Evolutionary conservation across 2,329 filamentous ascomycete species (phyloP).

Genomic region (Talaromyces funiculosus): DNA sequence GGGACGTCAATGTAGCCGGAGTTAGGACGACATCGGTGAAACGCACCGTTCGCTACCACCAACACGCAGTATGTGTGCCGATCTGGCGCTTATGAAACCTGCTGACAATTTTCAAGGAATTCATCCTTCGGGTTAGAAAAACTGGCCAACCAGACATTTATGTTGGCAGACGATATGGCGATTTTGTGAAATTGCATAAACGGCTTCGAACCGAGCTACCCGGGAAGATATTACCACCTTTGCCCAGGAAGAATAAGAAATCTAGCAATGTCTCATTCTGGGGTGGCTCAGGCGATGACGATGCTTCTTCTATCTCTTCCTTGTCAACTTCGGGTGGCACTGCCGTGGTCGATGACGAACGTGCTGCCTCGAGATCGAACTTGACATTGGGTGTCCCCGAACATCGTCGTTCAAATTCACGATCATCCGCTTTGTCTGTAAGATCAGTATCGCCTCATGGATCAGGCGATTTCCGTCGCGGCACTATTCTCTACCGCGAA

Average conservation of each 20-base stretch:
- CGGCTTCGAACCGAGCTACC: slow-evolving; percentile 77
- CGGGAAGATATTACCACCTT: slow-evolving; percentile 76
- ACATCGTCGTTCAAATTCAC: slow-evolving; percentile 25
- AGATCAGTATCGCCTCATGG: slow-evolving; percentile 21
- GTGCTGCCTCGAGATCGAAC: background rate
- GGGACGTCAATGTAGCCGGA: slow-evolving; percentile 93
- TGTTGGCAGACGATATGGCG: slow-evolving; percentile 79
- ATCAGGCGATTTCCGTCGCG: slow-evolving; percentile 45
- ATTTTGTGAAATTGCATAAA: slow-evolving; percentile 77
- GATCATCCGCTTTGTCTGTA: slow-evolving; percentile 23
- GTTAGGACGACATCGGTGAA: slow-evolving; percentile 76
- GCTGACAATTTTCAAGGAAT: slow-evolving; percentile 56
- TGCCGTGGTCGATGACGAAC: slow-evolving; percentile 30
- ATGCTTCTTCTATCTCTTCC: slow-evolving; percentile 75
- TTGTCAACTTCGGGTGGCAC: slow-evolving; percentile 61
- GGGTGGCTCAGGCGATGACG: slow-evolving; percentile 61
- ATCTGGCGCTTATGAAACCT: too few relatives aligned
- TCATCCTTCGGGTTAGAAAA: slow-evolving; percentile 77
- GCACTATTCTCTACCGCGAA: slow-evolving; percentile 70
- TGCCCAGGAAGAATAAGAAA: slow-evolving; percentile 90
- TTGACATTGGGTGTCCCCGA: slow-evolving; percentile 26
- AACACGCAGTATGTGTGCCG: slow-evolving; percentile 65
- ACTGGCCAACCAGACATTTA: slow-evolving; percentile 70
- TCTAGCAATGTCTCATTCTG: slow-evolving; percentile 59
- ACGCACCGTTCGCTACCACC: slow-evolving; percentile 81